These are phyloP conservation scores for Eimeria sp. DNA, from an alignment of 169 alveolate genomes.

Conservation along the genomic window DNA sequence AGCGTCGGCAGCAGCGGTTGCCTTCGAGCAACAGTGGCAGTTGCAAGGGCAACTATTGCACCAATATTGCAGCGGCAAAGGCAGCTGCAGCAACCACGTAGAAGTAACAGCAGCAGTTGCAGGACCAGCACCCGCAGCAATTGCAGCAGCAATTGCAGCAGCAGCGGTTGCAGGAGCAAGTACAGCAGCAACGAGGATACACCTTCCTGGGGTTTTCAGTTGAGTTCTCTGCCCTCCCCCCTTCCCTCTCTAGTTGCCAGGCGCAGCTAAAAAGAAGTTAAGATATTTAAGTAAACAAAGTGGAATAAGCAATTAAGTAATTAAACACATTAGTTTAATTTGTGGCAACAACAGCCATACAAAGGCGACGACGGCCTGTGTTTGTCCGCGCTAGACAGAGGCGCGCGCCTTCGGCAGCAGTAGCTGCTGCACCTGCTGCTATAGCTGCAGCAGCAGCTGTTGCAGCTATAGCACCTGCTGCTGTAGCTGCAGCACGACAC, in stretches of 20 bases:
- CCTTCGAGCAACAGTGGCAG: background rate
- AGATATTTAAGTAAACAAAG: background rate
- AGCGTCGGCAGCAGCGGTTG: background rate
- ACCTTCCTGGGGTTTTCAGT: no score
- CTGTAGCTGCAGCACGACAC: background rate
- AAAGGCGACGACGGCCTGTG: background rate
- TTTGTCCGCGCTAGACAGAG: background rate
- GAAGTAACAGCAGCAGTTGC: background rate
- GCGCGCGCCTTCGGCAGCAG: no score
- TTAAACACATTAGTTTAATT: background rate
- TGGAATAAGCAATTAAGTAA: background rate
- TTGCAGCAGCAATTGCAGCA: background rate
- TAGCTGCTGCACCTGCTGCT: background rate
- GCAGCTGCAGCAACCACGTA: background rate
- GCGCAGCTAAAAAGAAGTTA: background rate
- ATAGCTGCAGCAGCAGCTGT: background rate
- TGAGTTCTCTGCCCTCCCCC: no score
- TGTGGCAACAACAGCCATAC: background rate
- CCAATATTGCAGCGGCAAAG: background rate
- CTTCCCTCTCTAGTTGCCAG: no score
- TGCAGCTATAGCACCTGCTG: background rate
- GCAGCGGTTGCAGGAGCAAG: background rate
- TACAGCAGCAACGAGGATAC: background rate
- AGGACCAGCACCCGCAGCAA: background rate
- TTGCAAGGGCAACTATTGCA: background rate